Evolutionary conservation across 495 filamentous ascomycete genomes (phyloP).

Genomic region (Hypomontagnella monticulosa): DNA sequence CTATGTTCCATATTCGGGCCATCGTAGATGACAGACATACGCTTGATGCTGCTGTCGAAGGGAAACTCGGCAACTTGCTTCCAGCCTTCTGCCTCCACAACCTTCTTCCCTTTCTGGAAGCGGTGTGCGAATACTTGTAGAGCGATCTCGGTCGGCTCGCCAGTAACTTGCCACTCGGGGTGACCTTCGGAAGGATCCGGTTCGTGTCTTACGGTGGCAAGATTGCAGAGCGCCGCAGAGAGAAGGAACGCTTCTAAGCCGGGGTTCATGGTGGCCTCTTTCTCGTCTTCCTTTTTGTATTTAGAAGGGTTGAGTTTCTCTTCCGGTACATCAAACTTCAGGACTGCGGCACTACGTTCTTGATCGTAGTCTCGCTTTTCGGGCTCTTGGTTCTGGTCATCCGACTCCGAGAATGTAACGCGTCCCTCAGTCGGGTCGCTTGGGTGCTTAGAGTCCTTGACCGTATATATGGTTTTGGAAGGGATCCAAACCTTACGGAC

Average conservation of each 20-base stretch:
- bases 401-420: conserved; percentile 53
- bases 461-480: conserved; percentile 62
- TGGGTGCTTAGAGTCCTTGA: conserved; percentile 67
- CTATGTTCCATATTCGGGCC: conserved; percentile 46
- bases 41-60: conserved; percentile 84
- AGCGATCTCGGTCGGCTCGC: conserved; percentile 86
- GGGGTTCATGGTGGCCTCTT: conserved; percentile 50
- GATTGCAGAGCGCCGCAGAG: conserved; percentile 80
- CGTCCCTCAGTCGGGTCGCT: conserved; percentile 66
- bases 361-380: conserved; percentile 59
- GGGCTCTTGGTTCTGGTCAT: conserved; percentile 40
- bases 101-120: conserved; percentile 68
- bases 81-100: conserved; percentile 64
- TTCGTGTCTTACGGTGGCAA: conserved; percentile 72
- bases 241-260: conserved; percentile 71
- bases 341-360: conserved; percentile 60
- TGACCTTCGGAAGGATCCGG: conserved; percentile 45
- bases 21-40: conserved; percentile 81
- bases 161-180: conserved; percentile 72
- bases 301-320: conserved; percentile 49
- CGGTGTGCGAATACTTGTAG: conserved; percentile 81
- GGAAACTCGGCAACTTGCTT: conserved; percentile 77
- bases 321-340: conserved; percentile 64
- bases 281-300: conserved; percentile 40
- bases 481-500: conserved; percentile 85